These are phyloP conservation scores for Metschnikowia peoriensis DNA, from an alignment of 805 yeast species.

Conservation along the genomic window DNA sequence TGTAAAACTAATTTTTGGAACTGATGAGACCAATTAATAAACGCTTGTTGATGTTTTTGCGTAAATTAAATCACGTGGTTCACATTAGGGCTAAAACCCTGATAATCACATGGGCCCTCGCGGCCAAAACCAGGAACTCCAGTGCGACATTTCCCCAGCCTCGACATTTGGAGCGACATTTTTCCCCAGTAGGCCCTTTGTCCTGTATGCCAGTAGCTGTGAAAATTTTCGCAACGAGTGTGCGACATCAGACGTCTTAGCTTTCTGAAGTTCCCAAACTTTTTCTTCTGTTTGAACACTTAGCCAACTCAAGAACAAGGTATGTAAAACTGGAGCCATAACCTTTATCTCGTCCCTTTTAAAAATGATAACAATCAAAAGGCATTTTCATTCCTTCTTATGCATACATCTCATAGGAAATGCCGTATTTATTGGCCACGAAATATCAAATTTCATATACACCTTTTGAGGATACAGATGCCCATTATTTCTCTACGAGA, in stretches of 20 bases:
- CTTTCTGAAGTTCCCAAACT: slow-evolving; percentile 3
- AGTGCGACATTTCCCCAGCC: neutral
- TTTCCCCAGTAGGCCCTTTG: neutral
- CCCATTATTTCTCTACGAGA: too few species aligned
- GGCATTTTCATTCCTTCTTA: too few species aligned
- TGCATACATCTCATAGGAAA: too few species aligned
- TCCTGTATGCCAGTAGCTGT: slow-evolving; percentile 13
- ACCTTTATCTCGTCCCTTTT: neutral
- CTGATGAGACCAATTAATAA: too few species aligned
- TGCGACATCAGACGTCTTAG: slow-evolving; percentile 15
- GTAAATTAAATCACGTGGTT: neutral
- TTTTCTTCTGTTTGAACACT: slow-evolving; percentile 18
- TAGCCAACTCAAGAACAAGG: slow-evolving; percentile 16
- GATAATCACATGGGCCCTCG: neutral
- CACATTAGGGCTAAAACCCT: slow-evolving; percentile 7
- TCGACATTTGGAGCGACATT: slow-evolving; percentile 11
- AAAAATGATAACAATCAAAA: too few species aligned
- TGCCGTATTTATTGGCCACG: too few species aligned
- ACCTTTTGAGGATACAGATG: too few species aligned
- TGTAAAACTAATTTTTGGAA: neutral
- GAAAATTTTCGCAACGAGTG: slow-evolving; percentile 19
- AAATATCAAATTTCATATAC: too few species aligned
- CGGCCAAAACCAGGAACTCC: neutral
- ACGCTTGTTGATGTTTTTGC: too few species aligned
- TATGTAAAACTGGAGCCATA: slow-evolving; percentile 9